Conservation (phyloP, 2,329 filamentous ascomycete species). For the Fusarium duplospermum region DNA sequence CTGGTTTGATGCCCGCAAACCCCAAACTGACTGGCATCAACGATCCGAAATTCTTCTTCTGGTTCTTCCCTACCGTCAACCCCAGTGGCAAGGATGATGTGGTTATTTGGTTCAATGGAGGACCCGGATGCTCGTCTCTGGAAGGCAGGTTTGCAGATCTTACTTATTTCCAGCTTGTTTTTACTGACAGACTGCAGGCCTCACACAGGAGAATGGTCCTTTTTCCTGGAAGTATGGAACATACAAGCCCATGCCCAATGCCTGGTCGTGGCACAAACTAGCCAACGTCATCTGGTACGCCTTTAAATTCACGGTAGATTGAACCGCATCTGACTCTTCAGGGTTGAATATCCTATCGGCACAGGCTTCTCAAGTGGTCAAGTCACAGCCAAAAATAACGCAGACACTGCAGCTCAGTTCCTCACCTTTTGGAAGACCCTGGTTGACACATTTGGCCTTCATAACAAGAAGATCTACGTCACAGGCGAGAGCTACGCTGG, state of each 20-base stretch:
- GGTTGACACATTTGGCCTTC: constrained; percentile 71
- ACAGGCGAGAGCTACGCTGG: constrained; percentile 68
- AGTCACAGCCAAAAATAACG: constrained; percentile 70
- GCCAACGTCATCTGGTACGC: constrained; percentile 62
- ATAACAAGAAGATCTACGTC: constrained; percentile 75
- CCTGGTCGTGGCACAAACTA: constrained; percentile 68
- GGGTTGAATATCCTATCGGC: constrained; percentile 73
- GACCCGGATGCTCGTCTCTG: constrained; percentile 15
- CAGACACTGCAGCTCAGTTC: constrained; percentile 75
- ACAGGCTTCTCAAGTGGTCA: constrained; percentile 76
- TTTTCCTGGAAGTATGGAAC: constrained; percentile 78
- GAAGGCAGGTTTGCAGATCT: neutral
- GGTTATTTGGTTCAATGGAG: constrained; percentile 39
- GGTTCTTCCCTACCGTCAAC: constrained; percentile 40
- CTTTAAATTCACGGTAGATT: neutral
- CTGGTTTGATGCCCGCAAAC: constrained; percentile 13
- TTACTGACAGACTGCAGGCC: constrained; percentile 51
- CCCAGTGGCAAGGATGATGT: constrained; percentile 38
- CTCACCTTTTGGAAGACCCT: constrained; percentile 82
- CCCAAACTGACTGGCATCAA: constrained; percentile 11
- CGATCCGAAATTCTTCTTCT: constrained; percentile 37
- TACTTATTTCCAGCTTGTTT: neutral
- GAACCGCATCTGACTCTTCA: neutral
- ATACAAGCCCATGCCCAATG: constrained; percentile 70
- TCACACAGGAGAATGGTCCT: constrained; percentile 80